phyloP scores from a whole-genome alignment of 2,329 filamentous ascomycete genomes.

The Zasmidium angulare region DNA sequence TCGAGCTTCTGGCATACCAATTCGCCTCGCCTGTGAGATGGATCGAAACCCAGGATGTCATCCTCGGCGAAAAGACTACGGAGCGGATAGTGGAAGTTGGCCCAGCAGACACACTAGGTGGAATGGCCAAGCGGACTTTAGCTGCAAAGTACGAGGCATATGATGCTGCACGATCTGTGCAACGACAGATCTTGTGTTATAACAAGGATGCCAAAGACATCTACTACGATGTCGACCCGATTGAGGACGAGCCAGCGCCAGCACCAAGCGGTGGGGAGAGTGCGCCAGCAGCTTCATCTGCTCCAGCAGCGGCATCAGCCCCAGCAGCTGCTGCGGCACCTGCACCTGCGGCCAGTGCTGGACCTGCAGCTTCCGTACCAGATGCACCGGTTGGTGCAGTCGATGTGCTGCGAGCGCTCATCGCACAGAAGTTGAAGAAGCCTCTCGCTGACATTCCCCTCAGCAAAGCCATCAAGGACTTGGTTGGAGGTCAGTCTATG shows the following conservation, averaged over 20 bases:
- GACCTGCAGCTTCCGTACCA: conserved; percentile 81
- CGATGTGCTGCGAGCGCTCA: conserved; percentile 83
- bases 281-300: conserved; percentile 48
- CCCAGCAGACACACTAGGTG: conserved; percentile 92
- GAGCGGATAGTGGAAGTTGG: conserved; percentile 98
- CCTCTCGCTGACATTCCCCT: conserved; percentile 81
- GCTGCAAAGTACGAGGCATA: conserved; percentile 98
- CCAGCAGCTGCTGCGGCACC: conserved; percentile 55
- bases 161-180: conserved; percentile 92
- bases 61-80: conserved; percentile 91
- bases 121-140: conserved; percentile 94
- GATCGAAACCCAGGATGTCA: conserved; percentile 99
- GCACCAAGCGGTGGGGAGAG: conserved; percentile 52
- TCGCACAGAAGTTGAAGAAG: conserved; percentile 99
- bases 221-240: conserved; percentile 96
- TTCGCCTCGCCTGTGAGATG: conserved; percentile 98
- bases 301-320: conserved; percentile 48
- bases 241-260: conserved; percentile 75
- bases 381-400: conserved; percentile 86
- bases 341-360: conserved; percentile 66
- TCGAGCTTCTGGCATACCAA: conserved; percentile 98
- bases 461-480: conserved; percentile 96
- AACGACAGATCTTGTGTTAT: conserved; percentile 97
- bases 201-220: conserved; percentile 99
- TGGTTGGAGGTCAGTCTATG: conserved; percentile 84